phyloP scores from a whole-genome alignment of 306 rosid genomes.

The Rubus idaeus region DNA sequence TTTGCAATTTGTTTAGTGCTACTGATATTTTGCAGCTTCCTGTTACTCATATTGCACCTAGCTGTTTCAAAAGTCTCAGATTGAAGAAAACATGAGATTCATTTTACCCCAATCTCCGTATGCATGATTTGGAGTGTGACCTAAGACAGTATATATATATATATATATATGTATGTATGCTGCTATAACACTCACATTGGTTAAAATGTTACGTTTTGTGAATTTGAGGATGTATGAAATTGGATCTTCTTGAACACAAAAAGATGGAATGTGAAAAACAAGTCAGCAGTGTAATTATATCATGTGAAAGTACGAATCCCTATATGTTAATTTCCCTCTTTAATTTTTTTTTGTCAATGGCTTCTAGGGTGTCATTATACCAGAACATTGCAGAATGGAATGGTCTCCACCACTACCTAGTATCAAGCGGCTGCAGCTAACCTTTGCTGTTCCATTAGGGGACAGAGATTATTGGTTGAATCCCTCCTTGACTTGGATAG shows the following conservation, averaged over 20 bases:
- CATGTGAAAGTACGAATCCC: no score
- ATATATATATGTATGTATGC: no score
- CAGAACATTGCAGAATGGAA: neutral
- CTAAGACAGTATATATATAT: no score
- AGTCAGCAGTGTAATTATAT: neutral
- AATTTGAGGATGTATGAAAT: neutral
- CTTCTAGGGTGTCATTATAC: slow-evolving; percentile 7
- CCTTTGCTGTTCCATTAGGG: neutral
- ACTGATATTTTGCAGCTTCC: neutral
- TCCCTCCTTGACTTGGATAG: neutral
- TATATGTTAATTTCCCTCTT: neutral
- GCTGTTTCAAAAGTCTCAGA: neutral
- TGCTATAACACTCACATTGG: no score
- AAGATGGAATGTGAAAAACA: neutral
- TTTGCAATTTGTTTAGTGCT: neutral
- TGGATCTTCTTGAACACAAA: no score
- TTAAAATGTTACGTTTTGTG: neutral
- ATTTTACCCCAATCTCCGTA: no score
- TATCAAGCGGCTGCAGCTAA: slow-evolving; percentile 4
- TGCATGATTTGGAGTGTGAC: no score
- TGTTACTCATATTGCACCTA: neutral
- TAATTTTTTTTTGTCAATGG: neutral
- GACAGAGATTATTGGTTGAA: slow-evolving; percentile 8
- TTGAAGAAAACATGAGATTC: no score
- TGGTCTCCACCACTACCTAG: neutral